Evolutionary conservation across 192 early-diverging fungal genomes (phyloP).

Genomic region (Gonapodya prolifera): DNA sequence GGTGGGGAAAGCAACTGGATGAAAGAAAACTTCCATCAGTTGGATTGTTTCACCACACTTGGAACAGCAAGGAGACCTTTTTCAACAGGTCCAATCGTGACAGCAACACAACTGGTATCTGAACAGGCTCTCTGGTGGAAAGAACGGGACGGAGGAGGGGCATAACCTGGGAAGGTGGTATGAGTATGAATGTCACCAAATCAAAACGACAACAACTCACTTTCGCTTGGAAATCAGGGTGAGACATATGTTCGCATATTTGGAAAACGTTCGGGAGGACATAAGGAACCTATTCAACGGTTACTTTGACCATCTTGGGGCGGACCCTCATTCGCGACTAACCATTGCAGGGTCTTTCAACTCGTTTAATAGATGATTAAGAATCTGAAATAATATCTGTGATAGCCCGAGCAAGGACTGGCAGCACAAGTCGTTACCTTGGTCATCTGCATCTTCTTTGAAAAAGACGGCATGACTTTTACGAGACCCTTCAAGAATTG

Average conservation of each 20-base stretch:
- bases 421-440: constrained; percentile 47
- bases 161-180: constrained; percentile 3
- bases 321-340: neutral
- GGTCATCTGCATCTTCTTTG: constrained; percentile 49
- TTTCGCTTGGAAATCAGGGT: constrained; percentile 43
- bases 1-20: neutral
- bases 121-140: constrained; percentile 43
- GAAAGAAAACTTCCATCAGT: neutral
- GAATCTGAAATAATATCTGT: constrained; percentile 28
- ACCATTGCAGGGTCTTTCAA: constrained; percentile 51
- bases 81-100: constrained; percentile 13
- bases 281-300: constrained; percentile 40
- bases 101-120: constrained; percentile 52
- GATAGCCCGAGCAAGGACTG: neutral
- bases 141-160: constrained; percentile 6
- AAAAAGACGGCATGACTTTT: constrained; percentile 56
- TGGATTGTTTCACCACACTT: neutral
- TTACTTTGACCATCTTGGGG: neutral
- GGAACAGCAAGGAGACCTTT: neutral
- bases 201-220: constrained; percentile 41
- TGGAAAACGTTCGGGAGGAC: constrained; percentile 65
- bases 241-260: constrained; percentile 44
- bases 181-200: constrained; percentile 30
- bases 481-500: constrained; percentile 67
- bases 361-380: constrained; percentile 55